A percentile compares a stretch with the other conserved stretches of the same genome.
Conservation (phyloP, 257 asterid species). For the Thymus mandschuricus region DNA sequence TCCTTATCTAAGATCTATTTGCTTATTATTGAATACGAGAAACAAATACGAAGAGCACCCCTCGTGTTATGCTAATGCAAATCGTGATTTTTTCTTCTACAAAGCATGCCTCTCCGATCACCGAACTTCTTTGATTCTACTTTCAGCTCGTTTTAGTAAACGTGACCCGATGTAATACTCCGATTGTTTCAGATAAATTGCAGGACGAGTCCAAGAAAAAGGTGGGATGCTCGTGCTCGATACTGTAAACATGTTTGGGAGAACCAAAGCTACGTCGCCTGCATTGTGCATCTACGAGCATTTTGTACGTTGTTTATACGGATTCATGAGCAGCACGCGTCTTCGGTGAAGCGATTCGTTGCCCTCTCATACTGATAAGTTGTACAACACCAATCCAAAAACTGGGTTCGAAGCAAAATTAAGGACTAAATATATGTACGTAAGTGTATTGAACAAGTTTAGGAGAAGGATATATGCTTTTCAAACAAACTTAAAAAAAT, state of each 20-base stretch:
- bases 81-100: too few species aligned
- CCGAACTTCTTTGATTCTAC: too few species aligned
- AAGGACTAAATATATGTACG: slow-evolving; percentile 15
- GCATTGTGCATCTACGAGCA: slow-evolving; percentile 33
- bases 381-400: slow-evolving; percentile 13
- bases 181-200: slow-evolving; percentile 54
- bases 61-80: too few species aligned
- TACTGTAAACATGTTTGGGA: slow-evolving; percentile 41
- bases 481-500: not conserved
- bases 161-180: not conserved
- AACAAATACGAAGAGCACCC: not conserved
- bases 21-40: not conserved
- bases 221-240: slow-evolving; percentile 75
- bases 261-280: slow-evolving; percentile 29
- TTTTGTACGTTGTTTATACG: slow-evolving; percentile 34
- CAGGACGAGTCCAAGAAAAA: slow-evolving; percentile 60
- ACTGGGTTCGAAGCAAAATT: not conserved
- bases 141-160: not conserved
- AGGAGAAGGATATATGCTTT: not conserved
- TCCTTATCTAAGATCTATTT: not conserved
- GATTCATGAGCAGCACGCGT: slow-evolving; percentile 32
- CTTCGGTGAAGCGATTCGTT: slow-evolving; percentile 4
- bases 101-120: too few species aligned
- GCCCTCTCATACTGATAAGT: not conserved
- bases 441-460: slow-evolving; percentile 29